Evolutionary conservation across 352 stramenopile species (phyloP).

Genomic region (Pythium sukuiense): DNA sequence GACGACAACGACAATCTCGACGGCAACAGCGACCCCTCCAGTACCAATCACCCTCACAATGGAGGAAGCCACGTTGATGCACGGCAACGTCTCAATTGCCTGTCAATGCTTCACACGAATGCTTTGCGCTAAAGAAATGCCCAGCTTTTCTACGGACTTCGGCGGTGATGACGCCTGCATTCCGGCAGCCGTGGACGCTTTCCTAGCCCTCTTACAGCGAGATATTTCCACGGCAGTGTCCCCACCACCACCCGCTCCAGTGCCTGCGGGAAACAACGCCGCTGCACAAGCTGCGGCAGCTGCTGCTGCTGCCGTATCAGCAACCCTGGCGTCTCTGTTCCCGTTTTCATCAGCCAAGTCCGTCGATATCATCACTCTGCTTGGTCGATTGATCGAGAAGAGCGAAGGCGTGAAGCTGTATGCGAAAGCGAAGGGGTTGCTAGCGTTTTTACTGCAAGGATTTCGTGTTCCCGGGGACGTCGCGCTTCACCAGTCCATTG

Average conservation of each 20-base stretch:
- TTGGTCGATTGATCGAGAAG: conserved; percentile 52
- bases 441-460: conserved; percentile 44
- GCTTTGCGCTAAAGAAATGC: conserved; percentile 33
- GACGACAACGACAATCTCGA: conserved; percentile 18
- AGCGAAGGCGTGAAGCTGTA: conserved; percentile 41
- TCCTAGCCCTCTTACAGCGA: conserved; percentile 40
- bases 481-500: conserved; percentile 46
- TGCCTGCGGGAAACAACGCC: conserved; percentile 9
- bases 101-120: conserved; percentile 39
- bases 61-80: conserved; percentile 34
- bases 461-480: conserved; percentile 36
- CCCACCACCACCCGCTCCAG: conserved; percentile 18
- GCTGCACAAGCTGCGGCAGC: conserved; percentile 23
- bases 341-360: conserved; percentile 35
- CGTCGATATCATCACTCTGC: conserved; percentile 37
- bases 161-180: conserved; percentile 11
- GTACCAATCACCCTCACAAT: conserved; percentile 25
- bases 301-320: conserved; percentile 26
- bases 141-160: conserved; percentile 13
- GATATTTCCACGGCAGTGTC: conserved; percentile 32
- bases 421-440: conserved; percentile 35
- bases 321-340: conserved; percentile 27
- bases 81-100: conserved; percentile 32
- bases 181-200: conserved; percentile 34
- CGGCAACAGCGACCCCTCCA: conserved; percentile 15